Base-by-base conservation (phyloP, 202 grass and related monocot species). In the Panicum hallii region DNA sequence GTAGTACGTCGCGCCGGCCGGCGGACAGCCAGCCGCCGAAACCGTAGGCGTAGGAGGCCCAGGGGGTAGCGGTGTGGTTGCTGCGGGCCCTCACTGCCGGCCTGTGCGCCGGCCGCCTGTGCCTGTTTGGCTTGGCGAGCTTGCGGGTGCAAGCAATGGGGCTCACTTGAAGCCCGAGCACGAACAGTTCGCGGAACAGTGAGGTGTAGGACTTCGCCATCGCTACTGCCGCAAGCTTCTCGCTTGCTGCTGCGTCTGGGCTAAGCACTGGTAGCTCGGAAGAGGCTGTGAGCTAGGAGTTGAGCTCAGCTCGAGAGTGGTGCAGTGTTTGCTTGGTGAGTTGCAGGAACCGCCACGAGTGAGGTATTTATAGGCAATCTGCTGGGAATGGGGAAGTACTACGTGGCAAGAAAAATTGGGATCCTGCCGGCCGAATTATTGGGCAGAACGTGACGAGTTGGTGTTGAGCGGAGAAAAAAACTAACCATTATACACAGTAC, bases 1-100 rank as follows among this genome's bases (percentile, higher is more conserved):
- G 72, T 97, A 97, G 65, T 93, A 97, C 13, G 95, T 97, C 11
- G 89, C 92, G 13, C 88, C 92, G n/a, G n/a, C n/a, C n/a, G 72
- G 86, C 95, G 1, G 77, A 32, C 70, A 81, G 19, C 95, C 90
- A 93, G 44, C 81, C 71, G 14, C 81, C 62, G 77, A 74, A 67
- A 30, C 73, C 75, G 48, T 93, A 90, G 72, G 76, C 36, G 58
- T 63, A 68, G 30, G 34, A 16, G 44, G 15, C 63, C 44, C 80
- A 79, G 23, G 84, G 75, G 52, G 45, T 74, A 23, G 77, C 7
- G 11, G 75, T 90, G 80, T 87, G 9, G 75, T 69, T 83, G 68
- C 58, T 47, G 46, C 76, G 83, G 42, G 67, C 22, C 43, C 79
- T 77, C 46, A 46, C 58, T 16, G 14, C 60, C 41, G 67, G 58